These are phyloP conservation scores for Dactylonectria estremocensis DNA, from an alignment of 2,329 filamentous ascomycete species.

Conservation along the genomic window DNA sequence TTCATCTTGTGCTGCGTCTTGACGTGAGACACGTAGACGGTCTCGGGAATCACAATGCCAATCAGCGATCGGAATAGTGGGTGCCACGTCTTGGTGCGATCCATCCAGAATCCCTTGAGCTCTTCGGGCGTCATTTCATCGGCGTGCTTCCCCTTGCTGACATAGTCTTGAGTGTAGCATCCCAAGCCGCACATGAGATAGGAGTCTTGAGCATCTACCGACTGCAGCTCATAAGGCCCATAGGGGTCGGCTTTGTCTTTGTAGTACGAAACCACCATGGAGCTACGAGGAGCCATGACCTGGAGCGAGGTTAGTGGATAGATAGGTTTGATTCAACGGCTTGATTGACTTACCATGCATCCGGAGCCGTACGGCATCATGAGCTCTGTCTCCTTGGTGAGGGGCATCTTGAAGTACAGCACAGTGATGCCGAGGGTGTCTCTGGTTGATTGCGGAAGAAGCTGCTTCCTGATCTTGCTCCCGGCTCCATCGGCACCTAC, in stretches of 20 bases:
- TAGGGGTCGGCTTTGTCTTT: slow-evolving; percentile 17
- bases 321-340: neutral
- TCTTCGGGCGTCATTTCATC: slow-evolving; percentile 19
- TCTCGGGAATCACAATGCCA: slow-evolving; percentile 1
- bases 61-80: slow-evolving; percentile 17
- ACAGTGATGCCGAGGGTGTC: slow-evolving; percentile 11
- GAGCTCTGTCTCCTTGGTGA: slow-evolving; percentile 6
- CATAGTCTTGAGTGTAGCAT: slow-evolving; percentile 13
- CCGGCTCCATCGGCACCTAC: slow-evolving; percentile 22
- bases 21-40: slow-evolving; percentile 14
- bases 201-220: slow-evolving; percentile 5
- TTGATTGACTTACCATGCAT: slow-evolving; percentile 8
- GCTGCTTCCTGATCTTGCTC: slow-evolving; percentile 18
- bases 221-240: slow-evolving; percentile 9
- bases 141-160: slow-evolving; percentile 10
- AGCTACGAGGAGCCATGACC: slow-evolving; percentile 20
- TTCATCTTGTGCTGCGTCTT: slow-evolving; percentile 22
- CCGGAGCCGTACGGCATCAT: slow-evolving; percentile 22
- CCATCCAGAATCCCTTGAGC: slow-evolving; percentile 11
- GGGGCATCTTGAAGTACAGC: slow-evolving; percentile 21
- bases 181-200: slow-evolving; percentile 24
- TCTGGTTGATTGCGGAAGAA: slow-evolving; percentile 9
- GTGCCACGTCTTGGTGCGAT: slow-evolving; percentile 16
- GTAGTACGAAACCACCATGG: slow-evolving; percentile 21
- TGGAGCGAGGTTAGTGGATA: neutral